Base-by-base conservation (phyloP, 2,329 filamentous ascomycete genomes). In the Fusarium austroafricanum region DNA sequence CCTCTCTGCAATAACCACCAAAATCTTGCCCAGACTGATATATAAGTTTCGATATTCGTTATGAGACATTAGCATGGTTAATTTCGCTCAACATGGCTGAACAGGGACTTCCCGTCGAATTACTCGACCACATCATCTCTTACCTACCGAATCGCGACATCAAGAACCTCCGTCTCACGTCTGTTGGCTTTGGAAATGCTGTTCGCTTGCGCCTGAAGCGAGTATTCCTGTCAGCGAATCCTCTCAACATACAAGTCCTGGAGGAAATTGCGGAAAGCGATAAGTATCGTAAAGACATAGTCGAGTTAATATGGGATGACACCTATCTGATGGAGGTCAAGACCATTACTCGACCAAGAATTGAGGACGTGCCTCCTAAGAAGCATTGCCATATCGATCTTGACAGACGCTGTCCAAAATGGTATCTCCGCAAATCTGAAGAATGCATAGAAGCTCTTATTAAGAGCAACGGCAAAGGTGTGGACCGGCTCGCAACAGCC, bases 301-400 rank as follows among this genome's bases (percentile, higher is more conserved):
- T 46, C 5, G 80, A 83, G 55, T 75, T 83, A 7, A 73, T 84
- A 33, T 82, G 76, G 77, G 77, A 82, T 23, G 78, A 80, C 50
- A 70, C 69, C 9, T 59, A 57, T 37, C 3, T 69, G 20, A n/a
- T 10, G 2, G 18, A 18, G 6, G 3, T 17, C 8, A 38, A n/a
- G 31, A 12, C 10, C 10, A 10, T 51, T 15, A 7, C 12, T 14
- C 14, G 10, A 15, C 35, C 18, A 21, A 6, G 10, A 21, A 12
- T 44, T 11, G 10, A 21, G 26, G 18, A 23, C 31, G 31, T 33
- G 31, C 10, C 10, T 7, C 6, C 31, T 33, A 33, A 33, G 31
- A 12, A 33, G 2, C 31, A 15, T 18, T n/a, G 6, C 7, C 28
- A 31, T 42, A 14, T 29, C 15, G 4, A 42, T 7, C 14, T 42